Evolutionary conservation across 495 filamentous ascomycete genomes (phyloP).

Genomic region (Aspergillus coremiiformis): DNA sequence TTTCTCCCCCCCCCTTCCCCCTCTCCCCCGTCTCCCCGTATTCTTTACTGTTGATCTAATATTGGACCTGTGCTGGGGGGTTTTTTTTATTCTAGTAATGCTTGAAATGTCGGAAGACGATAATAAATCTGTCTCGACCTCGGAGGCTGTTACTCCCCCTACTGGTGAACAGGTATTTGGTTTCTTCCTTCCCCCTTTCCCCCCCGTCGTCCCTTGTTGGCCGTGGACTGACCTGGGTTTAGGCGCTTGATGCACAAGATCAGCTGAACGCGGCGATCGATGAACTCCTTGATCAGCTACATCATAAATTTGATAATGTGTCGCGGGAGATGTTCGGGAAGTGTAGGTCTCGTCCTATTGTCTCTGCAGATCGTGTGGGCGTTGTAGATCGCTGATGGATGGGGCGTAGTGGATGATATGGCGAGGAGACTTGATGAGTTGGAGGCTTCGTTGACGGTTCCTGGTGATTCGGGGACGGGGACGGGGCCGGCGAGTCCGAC

Average conservation of each 20-base stretch:
- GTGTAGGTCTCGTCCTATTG: slow-evolving; percentile 50
- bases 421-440: slow-evolving; percentile 78
- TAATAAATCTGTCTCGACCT: background rate
- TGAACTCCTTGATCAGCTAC: slow-evolving; percentile 74
- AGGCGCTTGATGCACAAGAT: slow-evolving; percentile 41
- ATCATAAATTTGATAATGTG: slow-evolving; percentile 73
- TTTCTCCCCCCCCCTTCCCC: no score
- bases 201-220: background rate
- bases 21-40: no score
- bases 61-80: no score
- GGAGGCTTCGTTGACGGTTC: slow-evolving; percentile 51
- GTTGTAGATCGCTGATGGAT: background rate
- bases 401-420: slow-evolving; percentile 83
- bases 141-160: background rate
- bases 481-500: background rate
- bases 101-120: background rate
- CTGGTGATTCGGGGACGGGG: slow-evolving; percentile 10
- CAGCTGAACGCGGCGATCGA: slow-evolving; percentile 69
- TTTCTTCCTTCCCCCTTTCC: background rate
- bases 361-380: no score
- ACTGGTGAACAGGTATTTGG: background rate
- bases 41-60: no score
- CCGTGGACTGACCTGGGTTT: background rate
- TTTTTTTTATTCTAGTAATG: background rate
- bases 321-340: slow-evolving; percentile 83